Conservation (phyloP, 2,329 filamentous ascomycete genomes). For the Fusarium sp. region DNA sequence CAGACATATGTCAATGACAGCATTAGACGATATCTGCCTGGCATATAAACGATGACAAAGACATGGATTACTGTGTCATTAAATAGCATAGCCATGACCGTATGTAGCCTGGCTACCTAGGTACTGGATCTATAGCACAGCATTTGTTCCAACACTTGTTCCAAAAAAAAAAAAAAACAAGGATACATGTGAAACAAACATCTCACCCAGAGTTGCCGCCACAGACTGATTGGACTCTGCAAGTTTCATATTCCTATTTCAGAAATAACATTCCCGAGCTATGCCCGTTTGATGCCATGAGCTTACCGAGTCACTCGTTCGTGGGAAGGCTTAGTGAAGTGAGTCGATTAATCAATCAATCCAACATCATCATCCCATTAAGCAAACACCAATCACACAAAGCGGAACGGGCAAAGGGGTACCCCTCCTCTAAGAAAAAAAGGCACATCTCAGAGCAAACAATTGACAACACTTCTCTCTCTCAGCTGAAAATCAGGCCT, state of each 20-base stretch:
- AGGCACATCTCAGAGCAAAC: neutral
- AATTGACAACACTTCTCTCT: neutral
- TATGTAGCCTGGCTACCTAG: too few species aligned
- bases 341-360: too few species aligned
- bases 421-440: conserved; percentile 2
- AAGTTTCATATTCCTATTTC: conserved; percentile 3
- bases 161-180: conserved; percentile 26
- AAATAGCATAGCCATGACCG: too few species aligned
- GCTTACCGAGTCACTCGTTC: neutral
- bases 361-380: conserved; percentile 6
- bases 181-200: conserved; percentile 21
- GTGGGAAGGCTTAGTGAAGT: too few species aligned
- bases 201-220: conserved; percentile 17
- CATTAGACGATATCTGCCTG: too few species aligned
- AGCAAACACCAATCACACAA: neutral
- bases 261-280: conserved; percentile 22
- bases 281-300: conserved; percentile 17
- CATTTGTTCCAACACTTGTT: conserved; percentile 1
- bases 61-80: too few species aligned
- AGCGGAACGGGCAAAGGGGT: neutral
- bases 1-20: neutral
- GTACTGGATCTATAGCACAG: too few species aligned
- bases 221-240: conserved; percentile 28
- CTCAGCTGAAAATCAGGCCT: conserved; percentile 8
- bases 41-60: too few species aligned